phyloP scores from a whole-genome alignment of 768 basidiomycete species.

The Artomyces pyxidatus region DNA sequence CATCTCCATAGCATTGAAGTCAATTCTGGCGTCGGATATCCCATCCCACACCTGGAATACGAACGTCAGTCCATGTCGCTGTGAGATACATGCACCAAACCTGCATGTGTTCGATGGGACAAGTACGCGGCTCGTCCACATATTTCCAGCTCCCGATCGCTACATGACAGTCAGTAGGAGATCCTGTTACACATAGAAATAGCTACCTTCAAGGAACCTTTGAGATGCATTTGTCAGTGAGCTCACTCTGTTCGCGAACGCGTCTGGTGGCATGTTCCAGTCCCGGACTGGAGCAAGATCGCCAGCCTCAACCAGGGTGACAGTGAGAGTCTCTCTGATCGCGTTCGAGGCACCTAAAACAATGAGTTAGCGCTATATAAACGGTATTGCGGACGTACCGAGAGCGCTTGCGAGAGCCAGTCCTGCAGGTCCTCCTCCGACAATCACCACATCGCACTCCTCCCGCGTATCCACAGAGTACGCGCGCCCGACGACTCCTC shows the following conservation, averaged over 20 bases:
- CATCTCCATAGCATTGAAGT: constrained; percentile 53
- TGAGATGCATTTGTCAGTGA: constrained; percentile 75
- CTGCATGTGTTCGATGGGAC: constrained; percentile 79
- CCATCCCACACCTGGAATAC: constrained; percentile 82
- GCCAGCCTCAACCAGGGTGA: constrained; percentile 77
- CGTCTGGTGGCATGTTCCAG: constrained; percentile 51
- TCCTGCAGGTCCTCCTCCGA: constrained; percentile 91
- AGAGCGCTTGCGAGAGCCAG: constrained; percentile 84
- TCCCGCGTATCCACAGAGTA: no score
- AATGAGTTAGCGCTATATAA: constrained; percentile 3
- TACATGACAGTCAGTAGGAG: constrained; percentile 22
- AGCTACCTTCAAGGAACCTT: constrained; percentile 54
- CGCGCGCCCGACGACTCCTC: no score
- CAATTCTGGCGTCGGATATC: constrained; percentile 69
- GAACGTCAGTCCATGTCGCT: constrained; percentile 3
- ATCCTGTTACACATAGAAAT: not conserved
- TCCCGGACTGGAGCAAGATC: constrained; percentile 58
- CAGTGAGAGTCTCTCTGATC: constrained; percentile 44
- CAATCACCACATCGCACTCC: constrained; percentile 83
- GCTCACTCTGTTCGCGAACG: constrained; percentile 79
- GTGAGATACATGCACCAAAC: constrained; percentile 29
- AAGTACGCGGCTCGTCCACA: constrained; percentile 60
- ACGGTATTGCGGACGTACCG: constrained; percentile 37
- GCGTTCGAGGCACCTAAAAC: constrained; percentile 43
- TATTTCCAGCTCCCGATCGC: constrained; percentile 81